Evolutionary conservation across 139 green algal species (phyloP), one percentile per base, ranked within the genome.

Genomic region (Ulvella scutata): DNA sequence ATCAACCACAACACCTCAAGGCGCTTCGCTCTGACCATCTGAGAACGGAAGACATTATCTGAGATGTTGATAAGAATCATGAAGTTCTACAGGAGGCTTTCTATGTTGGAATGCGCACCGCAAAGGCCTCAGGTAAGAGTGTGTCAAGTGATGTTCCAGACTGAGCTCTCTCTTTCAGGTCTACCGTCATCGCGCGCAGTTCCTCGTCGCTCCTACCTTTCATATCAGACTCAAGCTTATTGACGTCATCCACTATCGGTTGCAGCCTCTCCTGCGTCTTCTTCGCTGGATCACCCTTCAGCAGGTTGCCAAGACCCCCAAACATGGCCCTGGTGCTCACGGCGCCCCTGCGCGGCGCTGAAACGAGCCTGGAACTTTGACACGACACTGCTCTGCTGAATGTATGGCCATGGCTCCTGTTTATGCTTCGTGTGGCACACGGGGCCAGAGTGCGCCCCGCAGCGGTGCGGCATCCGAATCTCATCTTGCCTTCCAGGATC

Each of bases 91-190:
- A n/a, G n/a, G n/a, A n/a, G n/a, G n/a, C n/a, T n/a, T n/a, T n/a
- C n/a, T n/a, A n/a, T n/a, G n/a, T n/a, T n/a, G n/a, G n/a, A n/a
- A n/a, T 9, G 26, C 77, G 43, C 62, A 87, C 85, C 76, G 92
- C 91, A 84, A 96, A 96, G 2, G 89, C 88, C 81, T 97, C 93
- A 4, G 88, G 81, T 44, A 98, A 85, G 13, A 98, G 74, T 38
- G 73, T 81, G 60, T 98, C 92, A 51, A 98, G 79, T 31, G 43
- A 79, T 75, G 90, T 88, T 2, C 92, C 92, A 2, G 59, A 44
- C 3, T 72, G 35, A 0, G 90, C 83, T 2, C 88, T 76, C 59
- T 84, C 28, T 61, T 92, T 85, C 23, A 98, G 86, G 43, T 92
- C 85, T 37, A 76, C 21, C 2, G 94, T 98, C 81, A 93, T 93